phyloP scores from a whole-genome alignment of 805 yeast genomes.

The Starmerella sirachaensis region DNA sequence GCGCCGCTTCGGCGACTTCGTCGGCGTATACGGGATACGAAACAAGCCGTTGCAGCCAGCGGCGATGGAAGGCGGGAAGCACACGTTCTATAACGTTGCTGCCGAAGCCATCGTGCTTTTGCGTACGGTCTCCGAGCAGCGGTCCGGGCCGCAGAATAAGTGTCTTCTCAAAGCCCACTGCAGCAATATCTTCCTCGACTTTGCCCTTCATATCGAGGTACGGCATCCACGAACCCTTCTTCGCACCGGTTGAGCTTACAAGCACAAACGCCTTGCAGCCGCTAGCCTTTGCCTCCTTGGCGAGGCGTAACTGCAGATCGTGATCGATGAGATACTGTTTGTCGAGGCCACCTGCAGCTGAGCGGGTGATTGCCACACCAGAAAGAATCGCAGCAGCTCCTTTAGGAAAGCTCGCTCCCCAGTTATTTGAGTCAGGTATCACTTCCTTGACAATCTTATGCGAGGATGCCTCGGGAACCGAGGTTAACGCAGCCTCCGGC shows the following conservation, averaged over 20 bases:
- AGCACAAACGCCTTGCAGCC: constrained; percentile 60
- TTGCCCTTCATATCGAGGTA: constrained; percentile 64
- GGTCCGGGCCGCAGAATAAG: constrained; percentile 70
- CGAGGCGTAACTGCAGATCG: constrained; percentile 56
- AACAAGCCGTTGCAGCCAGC: constrained; percentile 25
- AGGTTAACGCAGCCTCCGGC: too few relatives aligned
- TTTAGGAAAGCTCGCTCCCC: constrained; percentile 35
- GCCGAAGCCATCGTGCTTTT: constrained; percentile 12
- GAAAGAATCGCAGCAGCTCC: constrained; percentile 39
- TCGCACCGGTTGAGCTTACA: constrained; percentile 58
- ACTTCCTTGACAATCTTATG: constrained; percentile 32
- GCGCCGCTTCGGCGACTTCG: constrained; percentile 53
- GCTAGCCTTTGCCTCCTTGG: constrained; percentile 57
- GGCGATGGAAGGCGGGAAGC: constrained; percentile 27
- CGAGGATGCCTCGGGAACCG: constrained; percentile 3
- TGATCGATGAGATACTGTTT: constrained; percentile 62
- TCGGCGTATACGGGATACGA: constrained; percentile 46
- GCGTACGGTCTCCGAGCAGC: constrained; percentile 47
- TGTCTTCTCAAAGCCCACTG: constrained; percentile 54
- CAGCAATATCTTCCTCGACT: constrained; percentile 54
- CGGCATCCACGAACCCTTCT: constrained; percentile 41
- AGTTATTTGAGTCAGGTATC: constrained; percentile 37
- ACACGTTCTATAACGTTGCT: constrained; percentile 29
- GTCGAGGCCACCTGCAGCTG: constrained; percentile 59
- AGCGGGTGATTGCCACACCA: constrained; percentile 65